Evolutionary conservation across 768 basidiomycete genomes (phyloP).

Genomic region (Guyanaporus albipodus): DNA sequence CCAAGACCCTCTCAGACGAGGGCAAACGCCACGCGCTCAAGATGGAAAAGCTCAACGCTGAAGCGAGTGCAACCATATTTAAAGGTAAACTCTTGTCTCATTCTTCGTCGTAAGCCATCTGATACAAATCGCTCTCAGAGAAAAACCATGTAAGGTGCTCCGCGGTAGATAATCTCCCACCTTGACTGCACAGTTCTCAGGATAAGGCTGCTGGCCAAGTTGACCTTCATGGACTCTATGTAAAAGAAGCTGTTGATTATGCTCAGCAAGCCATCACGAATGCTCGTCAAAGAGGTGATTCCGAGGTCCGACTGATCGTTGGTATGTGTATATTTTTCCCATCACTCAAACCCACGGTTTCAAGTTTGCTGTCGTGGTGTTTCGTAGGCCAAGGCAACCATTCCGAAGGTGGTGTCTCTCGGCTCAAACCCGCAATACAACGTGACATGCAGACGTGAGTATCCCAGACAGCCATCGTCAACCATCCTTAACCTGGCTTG

Average conservation of each 20-base stretch:
- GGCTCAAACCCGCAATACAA: constrained; percentile 88
- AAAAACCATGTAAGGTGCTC: constrained; percentile 62
- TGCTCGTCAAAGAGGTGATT: constrained; percentile 57
- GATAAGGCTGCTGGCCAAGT: constrained; percentile 66
- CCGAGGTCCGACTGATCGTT: constrained; percentile 75
- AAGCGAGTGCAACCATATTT: constrained; percentile 87
- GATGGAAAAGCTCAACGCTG: constrained; percentile 72
- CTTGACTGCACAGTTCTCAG: constrained; percentile 28
- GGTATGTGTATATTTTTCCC: constrained; percentile 44
- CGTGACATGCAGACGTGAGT: constrained; percentile 71
- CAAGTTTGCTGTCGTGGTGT: neutral
- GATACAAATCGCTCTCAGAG: constrained; percentile 37
- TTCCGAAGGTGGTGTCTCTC: constrained; percentile 69
- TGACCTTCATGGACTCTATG: constrained; percentile 89
- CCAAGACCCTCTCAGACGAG: constrained; percentile 75
- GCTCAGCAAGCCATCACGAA: constrained; percentile 65
- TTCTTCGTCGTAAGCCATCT: neutral
- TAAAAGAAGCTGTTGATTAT: constrained; percentile 80
- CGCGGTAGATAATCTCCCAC: neutral
- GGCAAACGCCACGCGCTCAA: constrained; percentile 71
- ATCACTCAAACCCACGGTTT: neutral
- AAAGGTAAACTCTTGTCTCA: constrained; percentile 36
- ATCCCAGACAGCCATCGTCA: neutral
- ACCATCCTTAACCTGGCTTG: neutral
- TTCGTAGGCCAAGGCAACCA: constrained; percentile 81